Conservation (phyloP, 306 rosid genomes). For the Alnus rubra region DNA sequence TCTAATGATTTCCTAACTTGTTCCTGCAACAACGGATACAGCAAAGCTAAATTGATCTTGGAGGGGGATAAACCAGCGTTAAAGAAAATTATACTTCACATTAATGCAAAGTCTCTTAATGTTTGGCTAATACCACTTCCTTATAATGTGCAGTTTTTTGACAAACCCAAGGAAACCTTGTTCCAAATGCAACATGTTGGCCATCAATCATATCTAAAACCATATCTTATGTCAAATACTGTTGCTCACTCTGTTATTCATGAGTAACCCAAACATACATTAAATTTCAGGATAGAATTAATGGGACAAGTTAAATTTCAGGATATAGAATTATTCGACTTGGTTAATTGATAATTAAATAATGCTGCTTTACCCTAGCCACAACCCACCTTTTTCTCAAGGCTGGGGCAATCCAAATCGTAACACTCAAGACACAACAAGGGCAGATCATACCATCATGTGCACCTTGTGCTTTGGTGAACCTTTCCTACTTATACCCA, state of each 20-base stretch:
- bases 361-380: neutral
- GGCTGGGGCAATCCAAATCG: neutral
- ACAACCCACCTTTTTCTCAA: neutral
- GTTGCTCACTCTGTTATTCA: neutral
- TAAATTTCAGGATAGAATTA: neutral
- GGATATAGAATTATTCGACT: neutral
- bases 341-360: neutral
- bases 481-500: neutral
- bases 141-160: neutral
- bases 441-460: neutral
- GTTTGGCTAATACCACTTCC: slow-evolving; percentile 1
- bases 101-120: neutral
- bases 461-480: neutral
- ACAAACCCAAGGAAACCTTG: neutral
- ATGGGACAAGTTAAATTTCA: neutral
- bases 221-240: neutral
- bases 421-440: neutral
- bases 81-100: neutral
- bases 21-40: slow-evolving; percentile 49
- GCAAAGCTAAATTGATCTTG: neutral
- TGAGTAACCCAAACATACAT: neutral
- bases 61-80: neutral
- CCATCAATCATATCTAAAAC: neutral
- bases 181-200: neutral
- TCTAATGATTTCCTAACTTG: slow-evolving; percentile 93